Percentiles rank a stretch among this genome's conserved stretches.
Conservation (phyloP, 345 rosid genomes). For the Syzygium grande region DNA sequence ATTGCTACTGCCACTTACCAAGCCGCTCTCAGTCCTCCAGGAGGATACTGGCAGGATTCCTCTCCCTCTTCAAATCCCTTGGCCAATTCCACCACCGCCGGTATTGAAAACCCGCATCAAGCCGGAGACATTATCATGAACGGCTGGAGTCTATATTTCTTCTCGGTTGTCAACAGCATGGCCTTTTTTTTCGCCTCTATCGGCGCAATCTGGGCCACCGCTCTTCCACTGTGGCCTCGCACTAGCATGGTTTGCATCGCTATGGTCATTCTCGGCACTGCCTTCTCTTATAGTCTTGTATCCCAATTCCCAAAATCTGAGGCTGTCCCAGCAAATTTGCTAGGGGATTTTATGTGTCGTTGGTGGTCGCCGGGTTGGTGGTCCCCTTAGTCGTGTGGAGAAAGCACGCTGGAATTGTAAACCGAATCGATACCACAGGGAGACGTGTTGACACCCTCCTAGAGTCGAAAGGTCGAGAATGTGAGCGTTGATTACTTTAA, state of each 20-base stretch:
- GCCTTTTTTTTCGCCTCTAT: background rate
- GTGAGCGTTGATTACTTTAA: background rate
- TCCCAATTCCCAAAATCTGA: background rate
- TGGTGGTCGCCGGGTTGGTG: background rate
- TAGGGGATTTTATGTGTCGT: background rate
- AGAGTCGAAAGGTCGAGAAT: fast-evolving
- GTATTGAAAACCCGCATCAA: background rate
- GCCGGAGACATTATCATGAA: background rate
- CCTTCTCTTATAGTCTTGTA: background rate
- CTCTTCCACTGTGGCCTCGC: background rate
- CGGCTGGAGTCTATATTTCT: background rate
- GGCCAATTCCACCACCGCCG: fast-evolving
- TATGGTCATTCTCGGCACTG: background rate
- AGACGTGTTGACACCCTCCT: background rate
- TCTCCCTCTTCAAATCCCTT: background rate
- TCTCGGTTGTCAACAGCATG: background rate
- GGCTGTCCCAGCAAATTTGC: background rate
- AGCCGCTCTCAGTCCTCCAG: background rate
- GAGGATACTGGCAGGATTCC: background rate
- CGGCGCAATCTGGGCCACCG: background rate
- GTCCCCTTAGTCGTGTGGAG: background rate
- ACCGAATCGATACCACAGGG: background rate
- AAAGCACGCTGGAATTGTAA: fast-evolving
- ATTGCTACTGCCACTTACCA: background rate
- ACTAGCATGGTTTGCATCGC: background rate